phyloP scores from a whole-genome alignment of 305 asterid species.

The Caryopteris hybrid region DNA sequence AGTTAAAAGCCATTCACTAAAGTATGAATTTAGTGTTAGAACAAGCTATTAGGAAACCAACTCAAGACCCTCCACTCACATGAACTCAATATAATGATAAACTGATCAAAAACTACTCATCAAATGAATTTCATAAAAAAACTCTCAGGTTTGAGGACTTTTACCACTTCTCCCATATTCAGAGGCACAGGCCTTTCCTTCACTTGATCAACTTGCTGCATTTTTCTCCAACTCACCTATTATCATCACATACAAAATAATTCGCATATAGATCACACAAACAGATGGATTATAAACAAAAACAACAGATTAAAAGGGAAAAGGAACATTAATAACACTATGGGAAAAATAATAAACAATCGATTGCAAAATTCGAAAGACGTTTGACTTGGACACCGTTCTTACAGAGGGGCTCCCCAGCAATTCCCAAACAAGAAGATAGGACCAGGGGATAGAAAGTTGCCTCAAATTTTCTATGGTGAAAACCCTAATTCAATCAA shows the following conservation, averaged over 20 bases:
- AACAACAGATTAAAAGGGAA: background rate
- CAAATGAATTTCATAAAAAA: background rate
- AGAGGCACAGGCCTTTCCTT: conserved; percentile 29
- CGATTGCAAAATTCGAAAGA: background rate
- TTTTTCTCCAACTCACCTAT: conserved; percentile 23
- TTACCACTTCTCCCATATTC: conserved; percentile 42
- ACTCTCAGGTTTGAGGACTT: background rate
- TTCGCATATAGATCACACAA: background rate
- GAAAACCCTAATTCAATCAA: conserved; percentile 31
- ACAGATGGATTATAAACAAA: background rate
- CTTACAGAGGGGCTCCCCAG: background rate
- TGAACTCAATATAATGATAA: background rate
- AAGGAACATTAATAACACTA: background rate
- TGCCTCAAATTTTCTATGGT: conserved; percentile 11
- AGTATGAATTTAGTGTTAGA: background rate
- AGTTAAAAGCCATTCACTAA: background rate
- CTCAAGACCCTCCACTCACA: background rate
- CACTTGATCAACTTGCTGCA: conserved; percentile 42
- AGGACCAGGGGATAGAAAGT: background rate
- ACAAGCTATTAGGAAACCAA: background rate
- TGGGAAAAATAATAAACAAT: background rate
- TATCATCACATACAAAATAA: conserved; percentile 1
- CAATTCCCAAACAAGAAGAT: background rate
- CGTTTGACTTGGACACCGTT: background rate
- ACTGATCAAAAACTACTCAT: background rate